Base-by-base conservation (phyloP, 108 stramenopile species). In the Cyclotella atomus region DNA sequence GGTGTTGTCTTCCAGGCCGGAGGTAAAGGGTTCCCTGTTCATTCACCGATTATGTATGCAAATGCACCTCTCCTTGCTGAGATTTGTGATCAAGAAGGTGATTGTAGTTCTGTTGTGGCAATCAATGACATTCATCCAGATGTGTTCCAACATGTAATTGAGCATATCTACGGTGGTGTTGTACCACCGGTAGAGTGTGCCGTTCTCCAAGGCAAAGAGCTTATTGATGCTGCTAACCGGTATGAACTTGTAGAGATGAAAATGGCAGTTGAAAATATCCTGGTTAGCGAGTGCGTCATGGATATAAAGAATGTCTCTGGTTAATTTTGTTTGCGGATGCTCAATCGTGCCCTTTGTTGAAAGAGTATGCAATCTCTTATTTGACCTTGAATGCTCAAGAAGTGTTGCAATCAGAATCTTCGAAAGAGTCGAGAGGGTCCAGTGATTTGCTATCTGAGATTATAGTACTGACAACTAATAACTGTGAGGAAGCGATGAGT, bases 281-380 rank as follows among this genome's bases (percentile, higher is more conserved):
- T 68, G 30, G 53, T 68, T 1, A 12, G 23, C 12, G 41, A 34
- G 15, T 28, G 38, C 7, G 30, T 45, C 24, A 30, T 71, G n/a
- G 32, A 16, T 33, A 0, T 17, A n/a, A 30, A 61, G 21, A 71
- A 61, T 61, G 59, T 46, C 20, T 33, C 34, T 33, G 70, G 46
- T 44, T 59, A 2, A 59, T 71, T 44, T 6, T 71, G 16, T 71
- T 71, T 62, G 70, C 70, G 2, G 70, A 71, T 44, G 59, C 70
- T 3, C 53, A 45, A 23, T 49, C 43, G 8, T 71, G 70, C 30
- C 59, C 70, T 4, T 23, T 71, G 2, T 24, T 68, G 1, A 68
- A 68, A 34, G 53, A 68, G 27, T 34, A 54, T 15, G 68, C 69
- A 1, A 70, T 59, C 14, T 47, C 56, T 2, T 70, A 70, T 32